Evolutionary conservation across 2,329 filamentous ascomycete genomes (phyloP), one percentile per base, ranked within the genome.

Genomic region (Atkinsonella texensis): DNA sequence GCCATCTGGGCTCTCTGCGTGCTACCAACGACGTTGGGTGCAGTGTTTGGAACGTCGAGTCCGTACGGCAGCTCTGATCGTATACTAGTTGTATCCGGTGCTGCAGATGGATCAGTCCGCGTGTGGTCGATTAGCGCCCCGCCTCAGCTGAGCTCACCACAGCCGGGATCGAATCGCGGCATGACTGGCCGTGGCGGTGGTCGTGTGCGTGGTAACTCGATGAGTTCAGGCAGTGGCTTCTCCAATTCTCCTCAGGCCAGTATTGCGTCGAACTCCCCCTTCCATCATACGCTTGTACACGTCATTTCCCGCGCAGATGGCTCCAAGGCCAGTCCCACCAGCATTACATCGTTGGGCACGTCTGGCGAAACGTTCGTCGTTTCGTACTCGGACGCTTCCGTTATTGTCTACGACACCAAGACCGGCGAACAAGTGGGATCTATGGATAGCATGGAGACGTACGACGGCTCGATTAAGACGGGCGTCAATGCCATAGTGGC

Each of bases 1-100:
- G 89, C 90, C 4, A 89, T 98, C 4, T 98, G 93, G 93, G 85
- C 89, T 2, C 79, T 98, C 2, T 96, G 90, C 62, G 89, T 97
- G 13, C 77, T 98, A 2, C 93, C 93, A 3, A 83, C 87, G 3
- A 91, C 87, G 0, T 77, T 89, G 17, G 87, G 85, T 2, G 75
- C 84, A 31, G 77, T 96, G 2, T 94, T 96, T 62, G 89, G 90
- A 15, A 81, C 80, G 51, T 79, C 79, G 54, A 85, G 75, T 62
- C 78, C 82, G 43, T 87, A 87, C 61, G 91, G 90, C 32, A 85
- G 83, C 10, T 74, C 89, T 1, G 93, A 97, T 63, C 81, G 91
- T 17, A 87, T 97, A 48, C 71, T 97, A 31, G 76, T 98, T n/a
- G 91, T 84, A 2, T 95, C 90, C 6, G 93, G 93, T 43, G 87